phyloP scores from a whole-genome alignment of 2,329 filamentous ascomycete species.

The Onygenales sp. region DNA sequence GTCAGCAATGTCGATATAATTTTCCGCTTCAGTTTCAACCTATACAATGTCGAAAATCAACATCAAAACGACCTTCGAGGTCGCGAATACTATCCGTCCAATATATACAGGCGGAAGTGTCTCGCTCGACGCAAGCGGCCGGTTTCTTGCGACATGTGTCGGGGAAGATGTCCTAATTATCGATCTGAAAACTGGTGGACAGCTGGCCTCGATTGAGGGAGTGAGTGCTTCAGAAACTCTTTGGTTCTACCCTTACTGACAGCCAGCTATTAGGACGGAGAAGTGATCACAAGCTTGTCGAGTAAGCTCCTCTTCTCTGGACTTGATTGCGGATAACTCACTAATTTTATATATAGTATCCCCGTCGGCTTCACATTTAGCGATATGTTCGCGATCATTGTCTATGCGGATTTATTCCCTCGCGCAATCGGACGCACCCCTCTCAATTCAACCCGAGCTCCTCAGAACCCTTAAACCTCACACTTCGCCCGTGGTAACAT shows the following conservation, averaged over 20 bases:
- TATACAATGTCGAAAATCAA: conserved; percentile 41
- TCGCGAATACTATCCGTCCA: conserved; percentile 72
- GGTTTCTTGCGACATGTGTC: conserved; percentile 77
- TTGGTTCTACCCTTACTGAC: conserved; percentile 11
- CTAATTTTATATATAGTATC: conserved; percentile 51
- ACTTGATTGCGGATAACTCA: not conserved
- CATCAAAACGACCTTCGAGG: conserved; percentile 81
- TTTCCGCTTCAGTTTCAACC: not conserved
- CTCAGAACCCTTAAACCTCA: conserved; percentile 81
- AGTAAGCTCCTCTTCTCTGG: conserved; percentile 20
- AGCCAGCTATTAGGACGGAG: conserved; percentile 50
- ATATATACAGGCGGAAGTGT: conserved; percentile 90
- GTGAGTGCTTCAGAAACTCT: conserved; percentile 41
- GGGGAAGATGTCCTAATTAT: conserved; percentile 87
- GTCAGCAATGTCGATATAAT: not conserved
- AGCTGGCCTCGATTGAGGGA: conserved; percentile 79
- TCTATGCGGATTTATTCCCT: conserved; percentile 88
- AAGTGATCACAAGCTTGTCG: conserved; percentile 36
- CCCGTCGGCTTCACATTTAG: conserved; percentile 75
- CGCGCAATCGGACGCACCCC: conserved; percentile 45
- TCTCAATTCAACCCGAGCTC: conserved; percentile 55
- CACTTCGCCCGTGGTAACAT: conserved; percentile 75
- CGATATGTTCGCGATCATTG: conserved; percentile 88
- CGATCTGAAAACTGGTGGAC: conserved; percentile 70
- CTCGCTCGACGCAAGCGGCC: conserved; percentile 69